These are phyloP conservation scores for Sarocladiaceae sp. DNA, from an alignment of 2,329 filamentous ascomycete genomes.

Conservation along the genomic window DNA sequence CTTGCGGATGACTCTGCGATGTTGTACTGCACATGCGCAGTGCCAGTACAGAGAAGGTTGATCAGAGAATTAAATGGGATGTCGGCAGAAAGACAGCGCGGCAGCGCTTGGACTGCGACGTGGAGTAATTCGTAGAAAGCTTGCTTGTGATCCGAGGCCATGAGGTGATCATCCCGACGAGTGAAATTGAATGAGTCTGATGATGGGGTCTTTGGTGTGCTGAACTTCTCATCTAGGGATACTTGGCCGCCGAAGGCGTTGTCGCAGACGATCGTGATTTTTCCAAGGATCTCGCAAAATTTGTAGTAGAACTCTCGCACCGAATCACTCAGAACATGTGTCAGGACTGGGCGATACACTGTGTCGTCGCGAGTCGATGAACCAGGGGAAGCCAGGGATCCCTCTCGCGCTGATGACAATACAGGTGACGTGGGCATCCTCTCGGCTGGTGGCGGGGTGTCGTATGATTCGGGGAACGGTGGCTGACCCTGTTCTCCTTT, in stretches of 20 bases:
- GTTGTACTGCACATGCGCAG: constrained; percentile 86
- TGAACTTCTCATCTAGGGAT: constrained; percentile 91
- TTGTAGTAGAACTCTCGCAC: constrained; percentile 80
- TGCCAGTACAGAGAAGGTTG: constrained; percentile 92
- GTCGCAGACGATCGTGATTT: constrained; percentile 94
- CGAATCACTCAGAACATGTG: constrained; percentile 61
- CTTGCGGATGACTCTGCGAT: constrained; percentile 90
- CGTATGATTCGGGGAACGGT: constrained; percentile 71
- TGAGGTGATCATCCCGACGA: constrained; percentile 71
- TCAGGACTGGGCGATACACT: constrained; percentile 59
- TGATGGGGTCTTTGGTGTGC: constrained; percentile 87
- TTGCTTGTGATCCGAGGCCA: constrained; percentile 75
- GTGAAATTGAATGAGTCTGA: constrained; percentile 89
- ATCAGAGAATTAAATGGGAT: constrained; percentile 92
- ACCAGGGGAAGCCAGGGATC: constrained; percentile 18
- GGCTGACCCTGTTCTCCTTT: constrained; percentile 71
- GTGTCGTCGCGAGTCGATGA: constrained; percentile 49
- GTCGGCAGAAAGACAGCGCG: constrained; percentile 84
- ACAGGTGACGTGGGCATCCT: constrained; percentile 44
- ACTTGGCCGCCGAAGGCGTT: constrained; percentile 96
- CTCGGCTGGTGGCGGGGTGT: constrained; percentile 32
- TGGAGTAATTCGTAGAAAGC: constrained; percentile 93
- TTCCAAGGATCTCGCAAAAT: constrained; percentile 92
- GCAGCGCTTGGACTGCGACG: constrained; percentile 89
- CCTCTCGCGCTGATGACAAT: constrained; percentile 30